These are phyloP conservation scores for Dictyostelium firmibasis DNA, from an alignment of 78 protist genomes.

Conservation along the genomic window DNA sequence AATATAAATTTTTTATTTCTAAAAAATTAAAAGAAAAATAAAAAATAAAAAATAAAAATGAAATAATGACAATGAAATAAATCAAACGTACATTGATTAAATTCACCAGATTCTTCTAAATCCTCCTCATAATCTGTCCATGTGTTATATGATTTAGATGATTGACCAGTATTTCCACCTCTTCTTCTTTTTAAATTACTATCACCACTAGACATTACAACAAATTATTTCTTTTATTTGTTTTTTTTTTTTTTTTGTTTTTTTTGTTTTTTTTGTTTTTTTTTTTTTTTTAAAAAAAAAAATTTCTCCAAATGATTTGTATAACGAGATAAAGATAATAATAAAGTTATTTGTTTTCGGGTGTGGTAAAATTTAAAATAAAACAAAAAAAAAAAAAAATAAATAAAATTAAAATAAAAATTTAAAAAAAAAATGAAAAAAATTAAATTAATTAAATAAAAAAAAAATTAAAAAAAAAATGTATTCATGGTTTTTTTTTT, in stretches of 20 bases:
- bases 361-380: not conserved
- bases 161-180: not conserved
- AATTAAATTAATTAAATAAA: not conserved
- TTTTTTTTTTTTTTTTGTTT: not conserved
- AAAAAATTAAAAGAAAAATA: not conserved
- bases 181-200: constrained; percentile 24
- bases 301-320: too few species aligned
- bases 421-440: not conserved
- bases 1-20: not conserved
- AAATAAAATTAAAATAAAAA: not conserved
- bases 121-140: constrained; percentile 71
- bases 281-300: too few species aligned
- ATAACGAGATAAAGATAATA: too few species aligned
- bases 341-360: not conserved
- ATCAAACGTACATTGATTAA: not conserved
- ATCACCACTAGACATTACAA: not conserved
- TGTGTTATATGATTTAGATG: constrained; percentile 17
- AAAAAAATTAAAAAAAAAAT: not conserved
- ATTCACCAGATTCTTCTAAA: constrained; percentile 29
- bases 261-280: too few species aligned
- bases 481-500: too few species aligned
- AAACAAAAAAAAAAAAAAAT: not conserved
- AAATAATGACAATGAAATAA: not conserved
- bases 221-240: not conserved
- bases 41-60: too few species aligned